phyloP scores from a whole-genome alignment of 176 grass and related monocot species.

The Alopecurus myosuroides region DNA sequence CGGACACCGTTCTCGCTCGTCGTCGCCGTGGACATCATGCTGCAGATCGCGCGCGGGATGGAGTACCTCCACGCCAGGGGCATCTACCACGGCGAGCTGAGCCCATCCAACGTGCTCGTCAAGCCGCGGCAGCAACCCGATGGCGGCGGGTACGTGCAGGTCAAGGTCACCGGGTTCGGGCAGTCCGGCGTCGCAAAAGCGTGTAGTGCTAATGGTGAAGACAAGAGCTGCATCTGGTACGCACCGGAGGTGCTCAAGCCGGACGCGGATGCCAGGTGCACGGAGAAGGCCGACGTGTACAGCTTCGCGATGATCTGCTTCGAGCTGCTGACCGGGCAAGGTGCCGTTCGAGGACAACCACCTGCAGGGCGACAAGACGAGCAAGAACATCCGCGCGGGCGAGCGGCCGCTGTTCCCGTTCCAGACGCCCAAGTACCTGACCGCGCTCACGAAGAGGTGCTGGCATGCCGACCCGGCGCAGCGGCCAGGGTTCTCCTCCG shows the following conservation, averaged over 20 bases:
- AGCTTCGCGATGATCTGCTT: slow-evolving; percentile 95
- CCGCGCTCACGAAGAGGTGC: slow-evolving; percentile 66
- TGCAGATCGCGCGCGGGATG: slow-evolving; percentile 90
- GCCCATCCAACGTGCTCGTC: slow-evolving; percentile 67
- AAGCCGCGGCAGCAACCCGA: slow-evolving; percentile 55
- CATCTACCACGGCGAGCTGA: slow-evolving; percentile 76
- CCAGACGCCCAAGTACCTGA: slow-evolving; percentile 81
- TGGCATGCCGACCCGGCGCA: slow-evolving; percentile 83
- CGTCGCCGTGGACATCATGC: slow-evolving; percentile 76
- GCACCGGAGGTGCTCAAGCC: slow-evolving; percentile 72
- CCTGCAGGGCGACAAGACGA: slow-evolving; percentile 90
- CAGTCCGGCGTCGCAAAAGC: slow-evolving; percentile 37
- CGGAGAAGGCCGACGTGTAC: slow-evolving; percentile 91
- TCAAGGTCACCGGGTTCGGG: slow-evolving; percentile 61
- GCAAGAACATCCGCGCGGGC: slow-evolving; percentile 84
- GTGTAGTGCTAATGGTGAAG: background rate
- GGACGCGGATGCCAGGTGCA: slow-evolving; percentile 19
- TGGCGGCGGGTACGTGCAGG: slow-evolving; percentile 62
- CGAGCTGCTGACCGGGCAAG: slow-evolving; percentile 89
- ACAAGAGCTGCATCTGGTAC: slow-evolving; percentile 70
- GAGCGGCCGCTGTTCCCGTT: slow-evolving; percentile 87
- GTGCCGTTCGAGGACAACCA: slow-evolving; percentile 93
- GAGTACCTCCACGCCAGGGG: slow-evolving; percentile 73
- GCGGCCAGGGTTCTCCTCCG: slow-evolving; percentile 65
- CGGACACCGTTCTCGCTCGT: slow-evolving; percentile 53